Evolutionary conservation across 2,329 filamentous ascomycete species (phyloP).

Genomic region (Penicillium sp.): DNA sequence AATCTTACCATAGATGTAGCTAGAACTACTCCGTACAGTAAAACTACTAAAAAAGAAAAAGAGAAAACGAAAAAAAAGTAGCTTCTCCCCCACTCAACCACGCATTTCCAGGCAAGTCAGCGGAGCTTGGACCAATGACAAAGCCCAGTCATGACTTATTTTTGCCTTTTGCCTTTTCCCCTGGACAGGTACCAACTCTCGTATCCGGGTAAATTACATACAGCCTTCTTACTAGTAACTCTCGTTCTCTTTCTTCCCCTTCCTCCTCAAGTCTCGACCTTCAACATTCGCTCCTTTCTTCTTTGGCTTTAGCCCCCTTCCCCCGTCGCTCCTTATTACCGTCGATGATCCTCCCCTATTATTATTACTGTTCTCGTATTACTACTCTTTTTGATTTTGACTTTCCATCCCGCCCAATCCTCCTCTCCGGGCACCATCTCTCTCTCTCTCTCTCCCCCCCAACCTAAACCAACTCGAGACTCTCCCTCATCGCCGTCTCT

Average conservation of each 20-base stretch:
- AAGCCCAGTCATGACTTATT: neutral
- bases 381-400: neutral
- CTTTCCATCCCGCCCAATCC: neutral
- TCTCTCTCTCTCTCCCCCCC: too few species aligned
- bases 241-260: too few species aligned
- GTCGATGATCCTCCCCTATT: constrained; percentile 23
- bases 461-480: neutral
- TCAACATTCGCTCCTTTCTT: constrained; percentile 29
- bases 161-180: constrained; percentile 8
- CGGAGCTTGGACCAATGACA: neutral
- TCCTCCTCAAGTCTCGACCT: constrained; percentile 34
- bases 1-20: too few species aligned
- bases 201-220: neutral
- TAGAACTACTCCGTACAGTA: too few species aligned
- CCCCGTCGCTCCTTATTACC: constrained; percentile 33
- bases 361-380: constrained; percentile 2
- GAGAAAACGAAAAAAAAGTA: constrained; percentile 4
- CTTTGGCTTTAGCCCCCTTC: constrained; percentile 28
- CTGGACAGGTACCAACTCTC: neutral
- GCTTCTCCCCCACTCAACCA: constrained; percentile 1
- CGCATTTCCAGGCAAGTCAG: neutral
- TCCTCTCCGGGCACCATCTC: constrained; percentile 1
- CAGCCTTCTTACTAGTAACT: neutral
- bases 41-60: neutral
- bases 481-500: neutral